Evolutionary conservation across 768 basidiomycete genomes (phyloP).

Genomic region (Kwoniella mangroviensis): DNA sequence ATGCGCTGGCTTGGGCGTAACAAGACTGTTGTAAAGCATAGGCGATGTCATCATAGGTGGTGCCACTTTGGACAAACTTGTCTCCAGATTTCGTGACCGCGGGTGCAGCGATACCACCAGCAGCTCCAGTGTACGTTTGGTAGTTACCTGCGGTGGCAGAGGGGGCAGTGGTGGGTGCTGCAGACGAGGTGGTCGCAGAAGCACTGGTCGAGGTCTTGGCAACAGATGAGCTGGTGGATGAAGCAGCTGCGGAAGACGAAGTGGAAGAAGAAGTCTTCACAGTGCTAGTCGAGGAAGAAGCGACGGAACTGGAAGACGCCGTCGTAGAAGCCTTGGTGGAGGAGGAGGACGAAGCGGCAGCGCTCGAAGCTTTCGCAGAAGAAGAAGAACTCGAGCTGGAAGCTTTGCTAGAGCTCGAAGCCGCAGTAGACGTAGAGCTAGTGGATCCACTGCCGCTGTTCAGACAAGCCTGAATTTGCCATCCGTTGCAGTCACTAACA

Average conservation of each 20-base stretch:
- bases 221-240: constrained; percentile 8
- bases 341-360: constrained; percentile 6
- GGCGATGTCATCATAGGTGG: constrained; percentile 20
- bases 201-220: constrained; percentile 14
- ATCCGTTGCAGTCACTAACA: constrained; percentile 12
- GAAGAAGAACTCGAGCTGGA: constrained; percentile 13
- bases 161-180: constrained; percentile 8
- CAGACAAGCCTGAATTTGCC: constrained; percentile 23
- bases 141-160: constrained; percentile 22
- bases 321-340: constrained; percentile 7
- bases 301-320: not conserved
- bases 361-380: not conserved
- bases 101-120: constrained; percentile 30
- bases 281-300: constrained; percentile 7
- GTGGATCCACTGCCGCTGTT: not conserved
- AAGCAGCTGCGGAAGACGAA: constrained; percentile 14
- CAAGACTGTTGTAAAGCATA: constrained; percentile 33
- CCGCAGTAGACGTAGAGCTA: not conserved
- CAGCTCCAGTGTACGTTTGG: constrained; percentile 28
- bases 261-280: constrained; percentile 5
- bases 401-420: not conserved
- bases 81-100: constrained; percentile 20
- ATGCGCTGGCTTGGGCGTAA: constrained; percentile 30
- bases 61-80: constrained; percentile 16
- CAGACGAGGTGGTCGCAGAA: constrained; percentile 6